A percentile compares a stretch with the other conserved stretches of the same genome.
These are phyloP conservation scores for Chiua sp. DNA, from an alignment of 1,284 basidiomycete species.

Conservation along the genomic window DNA sequence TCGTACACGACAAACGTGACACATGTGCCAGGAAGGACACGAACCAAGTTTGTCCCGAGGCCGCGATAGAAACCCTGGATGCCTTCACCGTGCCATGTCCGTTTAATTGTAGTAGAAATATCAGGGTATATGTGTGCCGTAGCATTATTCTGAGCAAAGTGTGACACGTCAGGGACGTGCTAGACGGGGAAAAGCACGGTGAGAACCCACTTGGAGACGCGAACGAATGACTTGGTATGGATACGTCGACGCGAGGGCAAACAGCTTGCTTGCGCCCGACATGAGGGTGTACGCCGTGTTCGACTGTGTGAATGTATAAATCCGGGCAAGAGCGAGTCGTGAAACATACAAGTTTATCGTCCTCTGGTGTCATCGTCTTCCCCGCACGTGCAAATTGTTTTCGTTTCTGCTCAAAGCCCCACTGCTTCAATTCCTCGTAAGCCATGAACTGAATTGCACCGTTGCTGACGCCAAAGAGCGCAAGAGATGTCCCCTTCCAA, in stretches of 20 bases:
- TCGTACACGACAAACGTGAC: slow-evolving; percentile 99
- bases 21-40: slow-evolving; percentile 96
- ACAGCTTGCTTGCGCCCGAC: slow-evolving; percentile 90
- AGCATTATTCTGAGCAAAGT: slow-evolving; percentile 58
- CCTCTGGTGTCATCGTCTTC: slow-evolving; percentile 66
- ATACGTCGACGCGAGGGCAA: slow-evolving; percentile 88
- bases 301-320: slow-evolving; percentile 56
- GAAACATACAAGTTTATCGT: slow-evolving; percentile 82
- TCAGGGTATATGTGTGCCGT: slow-evolving; percentile 74
- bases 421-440: slow-evolving; percentile 95
- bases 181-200: background rate
- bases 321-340: background rate
- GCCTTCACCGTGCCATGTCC: slow-evolving; percentile 86
- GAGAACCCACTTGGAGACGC: slow-evolving; percentile 79
- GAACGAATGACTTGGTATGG: slow-evolving; percentile 98
- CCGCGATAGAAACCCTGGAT: slow-evolving; percentile 93
- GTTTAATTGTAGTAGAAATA: slow-evolving; percentile 80
- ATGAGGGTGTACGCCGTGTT: slow-evolving; percentile 94
- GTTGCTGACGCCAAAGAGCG: slow-evolving; percentile 93
- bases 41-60: slow-evolving; percentile 93
- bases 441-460: slow-evolving; percentile 97
- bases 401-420: slow-evolving; percentile 82
- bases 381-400: slow-evolving; percentile 64
- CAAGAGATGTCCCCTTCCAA: slow-evolving; percentile 89
- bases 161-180: slow-evolving; percentile 1